Conservation (phyloP, 192 early-diverging fungal species). For the Spinellus fusiger region DNA sequence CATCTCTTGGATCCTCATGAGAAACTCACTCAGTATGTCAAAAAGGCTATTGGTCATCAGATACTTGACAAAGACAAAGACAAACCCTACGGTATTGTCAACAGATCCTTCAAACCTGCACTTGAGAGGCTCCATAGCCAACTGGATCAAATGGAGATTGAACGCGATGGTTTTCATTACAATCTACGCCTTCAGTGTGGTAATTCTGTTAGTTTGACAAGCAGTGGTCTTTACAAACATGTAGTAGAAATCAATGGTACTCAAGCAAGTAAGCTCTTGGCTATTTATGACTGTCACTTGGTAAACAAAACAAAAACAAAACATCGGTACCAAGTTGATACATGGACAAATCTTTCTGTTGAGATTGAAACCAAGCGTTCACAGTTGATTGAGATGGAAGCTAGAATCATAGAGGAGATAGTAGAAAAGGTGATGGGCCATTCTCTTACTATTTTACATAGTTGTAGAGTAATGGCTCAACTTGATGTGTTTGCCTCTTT, state of each 20-base stretch:
- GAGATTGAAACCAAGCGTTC: slow-evolving; percentile 42
- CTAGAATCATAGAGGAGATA: slow-evolving; percentile 42
- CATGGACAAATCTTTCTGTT: slow-evolving; percentile 55
- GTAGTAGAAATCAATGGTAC: slow-evolving; percentile 50
- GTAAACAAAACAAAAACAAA: slow-evolving; percentile 46
- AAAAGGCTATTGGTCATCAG: slow-evolving; percentile 39
- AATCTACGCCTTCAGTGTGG: slow-evolving; percentile 34
- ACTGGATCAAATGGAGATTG: slow-evolving; percentile 35
- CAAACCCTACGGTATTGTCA: slow-evolving; percentile 45
- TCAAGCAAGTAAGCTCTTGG: slow-evolving; percentile 33
- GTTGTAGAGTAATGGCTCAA: slow-evolving; percentile 56
- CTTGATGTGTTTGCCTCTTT: slow-evolving; percentile 64
- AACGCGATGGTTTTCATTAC: slow-evolving; percentile 36
- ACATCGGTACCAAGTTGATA: slow-evolving; percentile 41
- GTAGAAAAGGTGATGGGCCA: slow-evolving; percentile 39
- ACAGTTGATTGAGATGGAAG: slow-evolving; percentile 45
- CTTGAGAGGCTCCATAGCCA: slow-evolving; percentile 35
- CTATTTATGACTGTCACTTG: slow-evolving; percentile 28
- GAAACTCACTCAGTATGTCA: slow-evolving; percentile 33
- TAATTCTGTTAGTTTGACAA: slow-evolving; percentile 38
- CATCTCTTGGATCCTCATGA: slow-evolving; percentile 37
- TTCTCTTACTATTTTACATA: slow-evolving; percentile 49
- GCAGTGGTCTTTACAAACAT: slow-evolving; percentile 35
- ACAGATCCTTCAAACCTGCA: slow-evolving; percentile 32
- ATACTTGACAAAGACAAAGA: slow-evolving; percentile 31